Evolutionary conservation across 768 basidiomycete species (phyloP).

Genomic region (Phylloporus arenicola): DNA sequence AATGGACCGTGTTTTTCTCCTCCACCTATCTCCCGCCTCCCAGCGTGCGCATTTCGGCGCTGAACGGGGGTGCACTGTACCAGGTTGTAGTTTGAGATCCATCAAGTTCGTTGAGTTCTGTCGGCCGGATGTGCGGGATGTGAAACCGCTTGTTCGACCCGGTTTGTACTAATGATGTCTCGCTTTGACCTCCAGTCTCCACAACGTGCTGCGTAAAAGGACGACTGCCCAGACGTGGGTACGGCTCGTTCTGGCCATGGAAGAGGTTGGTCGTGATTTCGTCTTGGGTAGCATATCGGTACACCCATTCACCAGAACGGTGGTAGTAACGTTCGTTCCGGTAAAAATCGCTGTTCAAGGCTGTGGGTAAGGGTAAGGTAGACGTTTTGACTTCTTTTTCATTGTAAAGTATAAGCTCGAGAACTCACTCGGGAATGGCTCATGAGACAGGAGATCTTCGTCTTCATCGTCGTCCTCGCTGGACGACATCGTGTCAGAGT

Average conservation of each 20-base stretch:
- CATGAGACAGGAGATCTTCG: slow-evolving; percentile 3
- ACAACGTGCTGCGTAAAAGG: neutral
- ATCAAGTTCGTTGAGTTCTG: neutral
- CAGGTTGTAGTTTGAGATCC: neutral
- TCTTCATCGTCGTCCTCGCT: slow-evolving; percentile 20
- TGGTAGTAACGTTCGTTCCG: neutral
- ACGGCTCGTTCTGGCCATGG: slow-evolving; percentile 13
- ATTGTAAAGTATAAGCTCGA: neutral
- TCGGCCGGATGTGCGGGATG: neutral
- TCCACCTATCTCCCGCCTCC: slow-evolving; percentile 4
- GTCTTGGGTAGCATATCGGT: slow-evolving; percentile 30
- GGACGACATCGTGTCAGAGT: slow-evolving; percentile 2
- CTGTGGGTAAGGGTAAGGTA: slow-evolving; percentile 8
- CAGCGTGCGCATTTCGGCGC: neutral
- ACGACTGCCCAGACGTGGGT: slow-evolving; percentile 1
- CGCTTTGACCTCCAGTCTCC: slow-evolving; percentile 1
- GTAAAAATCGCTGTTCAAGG: slow-evolving; percentile 19
- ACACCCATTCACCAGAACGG: slow-evolving; percentile 18
- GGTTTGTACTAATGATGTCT: slow-evolving; percentile 4
- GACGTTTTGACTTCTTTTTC: neutral
- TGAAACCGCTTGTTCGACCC: slow-evolving; percentile 4
- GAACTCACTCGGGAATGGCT: slow-evolving; percentile 26
- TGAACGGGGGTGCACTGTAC: neutral
- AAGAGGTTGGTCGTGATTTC: slow-evolving; percentile 27
- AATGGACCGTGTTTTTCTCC: neutral